phyloP scores from a whole-genome alignment of 2,329 filamentous ascomycete species.

The Claviceps spartinae region DNA sequence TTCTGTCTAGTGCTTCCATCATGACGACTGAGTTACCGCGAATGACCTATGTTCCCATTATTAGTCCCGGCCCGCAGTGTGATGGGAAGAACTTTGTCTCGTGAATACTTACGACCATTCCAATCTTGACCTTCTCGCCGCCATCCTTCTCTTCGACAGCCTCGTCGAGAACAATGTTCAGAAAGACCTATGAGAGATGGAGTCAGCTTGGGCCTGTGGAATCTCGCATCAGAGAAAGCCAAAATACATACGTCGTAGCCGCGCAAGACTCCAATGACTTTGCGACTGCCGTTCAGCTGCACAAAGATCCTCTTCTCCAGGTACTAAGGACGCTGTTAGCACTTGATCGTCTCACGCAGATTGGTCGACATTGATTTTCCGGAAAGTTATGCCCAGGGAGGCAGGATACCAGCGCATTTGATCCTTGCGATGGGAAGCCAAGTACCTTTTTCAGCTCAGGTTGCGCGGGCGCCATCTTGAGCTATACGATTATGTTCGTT shows the following conservation, averaged over 20 bases:
- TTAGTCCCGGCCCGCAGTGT: not conserved
- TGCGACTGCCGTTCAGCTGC: conserved; percentile 93
- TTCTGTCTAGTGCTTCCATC: conserved; percentile 70
- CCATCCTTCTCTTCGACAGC: conserved; percentile 88
- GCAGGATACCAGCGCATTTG: too few species aligned
- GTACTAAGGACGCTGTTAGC: conserved; percentile 48
- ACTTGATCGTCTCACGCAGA: not conserved
- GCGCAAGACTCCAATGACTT: conserved; percentile 85
- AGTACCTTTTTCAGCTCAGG: conserved; percentile 94
- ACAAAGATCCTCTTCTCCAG: conserved; percentile 98
- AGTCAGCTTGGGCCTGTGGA: not conserved
- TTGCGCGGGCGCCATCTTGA: conserved; percentile 93
- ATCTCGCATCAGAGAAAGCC: not conserved
- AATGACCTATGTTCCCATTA: conserved; percentile 52
- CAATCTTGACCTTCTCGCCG: conserved; percentile 78
- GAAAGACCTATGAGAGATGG: conserved; percentile 58
- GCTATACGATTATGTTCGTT: conserved; percentile 9
- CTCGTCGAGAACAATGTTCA: conserved; percentile 96
- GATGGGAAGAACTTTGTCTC: not conserved
- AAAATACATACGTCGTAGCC: conserved; percentile 76
- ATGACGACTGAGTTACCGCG: conserved; percentile 97
- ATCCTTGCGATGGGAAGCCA: not conserved
- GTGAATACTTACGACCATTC: conserved; percentile 65
- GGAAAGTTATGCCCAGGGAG: not conserved
- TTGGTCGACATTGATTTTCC: not conserved